A percentile compares a stretch with the other conserved stretches of the same genome.
Conservation (phyloP, 2,329 filamentous ascomycete species). For the Ceratocystis colombiana region DNA sequence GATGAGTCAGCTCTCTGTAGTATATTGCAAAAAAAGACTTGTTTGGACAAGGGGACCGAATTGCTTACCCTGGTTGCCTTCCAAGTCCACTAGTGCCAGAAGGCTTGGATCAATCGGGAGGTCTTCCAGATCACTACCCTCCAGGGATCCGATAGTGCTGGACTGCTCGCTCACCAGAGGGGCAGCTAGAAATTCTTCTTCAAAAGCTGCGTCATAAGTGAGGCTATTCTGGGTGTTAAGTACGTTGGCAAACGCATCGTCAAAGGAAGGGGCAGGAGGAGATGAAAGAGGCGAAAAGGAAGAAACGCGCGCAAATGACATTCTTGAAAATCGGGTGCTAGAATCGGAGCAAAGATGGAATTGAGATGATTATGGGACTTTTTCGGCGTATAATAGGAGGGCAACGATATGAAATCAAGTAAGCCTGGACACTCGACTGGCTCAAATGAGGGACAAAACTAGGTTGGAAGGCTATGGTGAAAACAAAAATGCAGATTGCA, state of each 20-base stretch:
- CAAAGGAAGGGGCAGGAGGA: neutral
- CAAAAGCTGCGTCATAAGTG: neutral
- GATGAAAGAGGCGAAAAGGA: conserved; percentile 8
- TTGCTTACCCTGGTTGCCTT: neutral
- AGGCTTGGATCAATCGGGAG: neutral
- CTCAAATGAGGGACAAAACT: neutral
- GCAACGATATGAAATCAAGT: neutral
- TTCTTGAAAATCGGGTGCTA: neutral
- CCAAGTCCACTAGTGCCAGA: neutral
- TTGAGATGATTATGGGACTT: neutral
- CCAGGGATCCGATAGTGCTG: neutral
- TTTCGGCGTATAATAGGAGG: neutral
- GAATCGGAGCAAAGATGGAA: neutral
- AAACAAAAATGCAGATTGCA: neutral
- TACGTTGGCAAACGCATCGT: neutral
- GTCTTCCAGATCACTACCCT: neutral
- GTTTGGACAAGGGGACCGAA: too few relatives aligned
- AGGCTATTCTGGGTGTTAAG: neutral
- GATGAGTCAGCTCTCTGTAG: neutral
- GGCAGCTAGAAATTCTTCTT: neutral
- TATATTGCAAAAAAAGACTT: neutral
- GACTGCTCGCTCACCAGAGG: neutral
- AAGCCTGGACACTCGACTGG: neutral
- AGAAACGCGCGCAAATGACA: conserved; percentile 7
- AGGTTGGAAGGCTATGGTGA: neutral